Percentiles rank a stretch among this genome's conserved stretches.
phyloP scores from a whole-genome alignment of 352 stramenopile genomes.

The Phytophthora pseudosyringae region DNA sequence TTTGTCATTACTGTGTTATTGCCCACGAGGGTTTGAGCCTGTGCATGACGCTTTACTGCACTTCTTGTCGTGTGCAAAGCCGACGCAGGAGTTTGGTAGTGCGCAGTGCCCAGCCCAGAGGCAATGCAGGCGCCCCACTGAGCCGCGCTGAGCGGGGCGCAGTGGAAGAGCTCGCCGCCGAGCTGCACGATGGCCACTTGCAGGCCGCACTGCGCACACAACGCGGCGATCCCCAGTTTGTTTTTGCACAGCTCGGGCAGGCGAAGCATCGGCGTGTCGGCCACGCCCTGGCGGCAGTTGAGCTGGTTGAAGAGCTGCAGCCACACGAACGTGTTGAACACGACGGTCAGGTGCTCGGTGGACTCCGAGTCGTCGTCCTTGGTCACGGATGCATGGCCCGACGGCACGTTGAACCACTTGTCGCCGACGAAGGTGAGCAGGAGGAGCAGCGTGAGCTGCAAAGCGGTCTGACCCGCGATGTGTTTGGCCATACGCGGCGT shows the following conservation, averaged over 20 bases:
- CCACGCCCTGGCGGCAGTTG: conserved; percentile 68
- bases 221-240: conserved; percentile 90
- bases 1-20: background rate
- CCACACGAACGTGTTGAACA: conserved; percentile 98
- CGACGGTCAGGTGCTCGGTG: conserved; percentile 91
- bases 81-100: conserved; percentile 7
- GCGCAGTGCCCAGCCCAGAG: conserved; percentile 48
- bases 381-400: conserved; percentile 36
- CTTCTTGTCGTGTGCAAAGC: conserved; percentile 1
- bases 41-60: background rate
- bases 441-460: conserved; percentile 90
- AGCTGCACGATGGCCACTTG: conserved; percentile 96
- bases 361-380: conserved; percentile 58
- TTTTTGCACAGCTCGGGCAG: conserved; percentile 92
- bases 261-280: conserved; percentile 91
- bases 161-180: conserved; percentile 71
- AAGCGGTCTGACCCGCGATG: conserved; percentile 90
- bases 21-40: background rate
- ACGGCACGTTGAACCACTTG: conserved; percentile 46
- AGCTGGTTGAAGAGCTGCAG: conserved; percentile 92
- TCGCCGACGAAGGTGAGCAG: conserved; percentile 77
- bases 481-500: conserved; percentile 93
- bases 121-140: conserved; percentile 58
- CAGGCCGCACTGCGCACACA: conserved; percentile 82
- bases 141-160: conserved; percentile 35